Evolutionary conservation across 2,329 filamentous ascomycete genomes (phyloP).

Genomic region (Verticillium nonalfalfae): DNA sequence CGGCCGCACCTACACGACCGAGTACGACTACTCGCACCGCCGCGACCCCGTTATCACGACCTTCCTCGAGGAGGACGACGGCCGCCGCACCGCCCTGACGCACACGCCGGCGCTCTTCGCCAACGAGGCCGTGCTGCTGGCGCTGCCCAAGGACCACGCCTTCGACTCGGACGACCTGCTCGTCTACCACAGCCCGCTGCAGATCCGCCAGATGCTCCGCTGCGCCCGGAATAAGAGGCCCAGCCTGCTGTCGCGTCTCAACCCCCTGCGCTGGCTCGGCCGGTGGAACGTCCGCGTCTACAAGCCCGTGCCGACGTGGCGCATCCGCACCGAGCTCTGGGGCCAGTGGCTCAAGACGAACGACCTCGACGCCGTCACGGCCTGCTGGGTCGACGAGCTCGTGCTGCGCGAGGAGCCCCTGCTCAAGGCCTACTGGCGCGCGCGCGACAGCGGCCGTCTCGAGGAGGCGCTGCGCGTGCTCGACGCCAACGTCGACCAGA

Average conservation of each 20-base stretch:
- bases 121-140: slow-evolving; percentile 20
- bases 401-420: slow-evolving; percentile 38
- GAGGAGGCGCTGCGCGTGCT: slow-evolving; percentile 34
- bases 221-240: slow-evolving; percentile 9
- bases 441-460: slow-evolving; percentile 34
- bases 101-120: slow-evolving; percentile 18
- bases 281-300: slow-evolving; percentile 19
- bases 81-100: slow-evolving; percentile 13
- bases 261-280: slow-evolving; percentile 16
- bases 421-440: slow-evolving; percentile 36
- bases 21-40: slow-evolving; percentile 25
- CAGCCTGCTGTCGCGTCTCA: slow-evolving; percentile 15
- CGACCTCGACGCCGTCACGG: slow-evolving; percentile 39
- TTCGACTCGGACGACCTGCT: slow-evolving; percentile 28
- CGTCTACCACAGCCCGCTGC: slow-evolving; percentile 21
- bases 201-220: slow-evolving; percentile 18
- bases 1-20: slow-evolving; percentile 20
- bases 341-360: slow-evolving; percentile 38
- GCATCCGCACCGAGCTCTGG: slow-evolving; percentile 41
- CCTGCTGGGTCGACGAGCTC: slow-evolving; percentile 43
- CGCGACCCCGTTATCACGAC: slow-evolving; percentile 27
- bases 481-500: slow-evolving; percentile 25
- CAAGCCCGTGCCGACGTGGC: slow-evolving; percentile 34
- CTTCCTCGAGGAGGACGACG: slow-evolving; percentile 16
- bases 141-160: slow-evolving; percentile 18